Evolutionary conservation across 1,139 yeast genomes (phyloP), one percentile per base, ranked within the genome.

Genomic region (Suzukiozyma palmioleophila): DNA sequence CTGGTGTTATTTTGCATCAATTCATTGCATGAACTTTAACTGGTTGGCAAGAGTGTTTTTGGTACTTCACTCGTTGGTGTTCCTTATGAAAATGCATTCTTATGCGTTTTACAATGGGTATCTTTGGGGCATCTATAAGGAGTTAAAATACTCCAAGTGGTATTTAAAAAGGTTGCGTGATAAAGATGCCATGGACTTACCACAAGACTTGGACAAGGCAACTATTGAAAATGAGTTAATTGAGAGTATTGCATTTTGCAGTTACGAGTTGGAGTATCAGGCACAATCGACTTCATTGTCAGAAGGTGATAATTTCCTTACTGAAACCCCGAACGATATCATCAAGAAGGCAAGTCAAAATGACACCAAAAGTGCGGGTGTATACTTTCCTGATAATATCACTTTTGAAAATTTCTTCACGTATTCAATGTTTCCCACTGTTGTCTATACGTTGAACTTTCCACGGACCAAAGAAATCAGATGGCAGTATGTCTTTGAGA

Each of bases 21-120:
- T 63, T 33, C 56, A 61, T 41, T 47, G 47, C 12, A 52, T 62
- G 59, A 60, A 69, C 27, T 84, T 72, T 52, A 87, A 90, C 3
- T 90, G 97, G 97, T 83, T 89, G 39, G 96, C 88, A 3, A 80
- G 81, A 53, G 90, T 89, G 32, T 90, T 85, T 52, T 63, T 90
- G 45, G 73, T 86, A 43, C 67, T 90, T 42, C 97, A 90, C 58
- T 78, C 87, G n/a, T 67, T 87, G 39, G 97, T 90, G 3, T 66
- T 89, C 48, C 59, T 90, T 47, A 90, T 90, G 97, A 90, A 90
- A 57, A 84, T 83, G 80, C 97, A 90, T 58, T 87, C 96, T 2
- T 90, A 81, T 56, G 87, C 86, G 1, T 87, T 83, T 52, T 90
- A 81, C 64, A 89, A 89, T 56, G 97, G 97, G 0, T 87, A 89